Evolutionary conservation across 2,329 filamentous ascomycete species (phyloP), one percentile per base, ranked within the genome.

Genomic region (Claviceps sorghi): DNA sequence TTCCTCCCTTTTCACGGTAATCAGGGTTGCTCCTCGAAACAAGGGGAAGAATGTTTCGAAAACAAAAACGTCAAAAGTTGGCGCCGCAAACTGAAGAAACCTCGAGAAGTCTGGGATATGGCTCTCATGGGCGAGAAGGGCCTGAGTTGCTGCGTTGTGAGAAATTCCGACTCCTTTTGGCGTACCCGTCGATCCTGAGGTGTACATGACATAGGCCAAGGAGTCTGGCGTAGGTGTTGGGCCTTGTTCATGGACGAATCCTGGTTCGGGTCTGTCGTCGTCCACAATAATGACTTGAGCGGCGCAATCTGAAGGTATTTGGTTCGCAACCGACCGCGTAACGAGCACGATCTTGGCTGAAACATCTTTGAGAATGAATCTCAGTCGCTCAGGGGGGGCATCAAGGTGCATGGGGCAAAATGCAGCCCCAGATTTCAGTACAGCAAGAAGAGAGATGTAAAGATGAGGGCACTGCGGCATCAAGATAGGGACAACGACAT

Each of bases 31-130:
- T 2, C 85, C 85, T 53, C 88, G 75, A 56, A 82, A 84, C 17
- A 90, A 71, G 0, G 90, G 86, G 58, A 95, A 95, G 73, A 95
- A 95, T 7, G 94, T 90, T 64, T 96, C 90, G 64, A 96, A 96
- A 6, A 95, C 84, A 0, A 88, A 95, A 8, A 96, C 90, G 65
- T 96, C 90, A 63, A 96, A 96, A 0, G 89, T 95, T 1, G 90
- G 88, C 3, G 88, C 84, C 4, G 90, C 90, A 65, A 95, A 95
- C 64, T 96, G 90, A 1, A 96, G 76, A 64, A 96, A 95, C 46
- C 88, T 79, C 17, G 73, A 72, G 62, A 95, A 95, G 0, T 51
- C 41, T 2, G 90, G 90, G 42, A 96, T 83, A 59, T 90, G 81
- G 47, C 71, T 74, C 60, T 94, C 76, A 62, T 96, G 90, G 2